These are phyloP conservation scores for Taiozyma sp. DNA, from an alignment of 1,139 yeast species.

Conservation along the genomic window DNA sequence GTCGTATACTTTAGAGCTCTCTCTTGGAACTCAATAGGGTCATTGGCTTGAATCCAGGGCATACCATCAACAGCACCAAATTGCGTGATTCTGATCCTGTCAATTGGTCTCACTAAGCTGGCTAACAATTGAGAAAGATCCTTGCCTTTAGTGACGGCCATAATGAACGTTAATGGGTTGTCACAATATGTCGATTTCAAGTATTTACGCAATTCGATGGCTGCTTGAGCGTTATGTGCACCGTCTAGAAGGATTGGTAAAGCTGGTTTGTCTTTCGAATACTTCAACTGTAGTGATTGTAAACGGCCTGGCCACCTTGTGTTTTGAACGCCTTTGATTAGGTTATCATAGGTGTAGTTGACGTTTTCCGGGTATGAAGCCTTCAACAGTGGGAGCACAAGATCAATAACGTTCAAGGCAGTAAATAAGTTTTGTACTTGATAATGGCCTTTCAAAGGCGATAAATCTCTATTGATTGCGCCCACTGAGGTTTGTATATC, in stretches of 20 bases:
- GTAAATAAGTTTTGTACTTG: slow-evolving; percentile 67
- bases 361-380: slow-evolving; percentile 15
- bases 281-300: slow-evolving; percentile 35
- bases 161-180: slow-evolving; percentile 49
- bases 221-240: slow-evolving; percentile 88
- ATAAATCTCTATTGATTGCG: slow-evolving; percentile 20
- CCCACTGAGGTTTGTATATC: slow-evolving; percentile 24
- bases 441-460: slow-evolving; percentile 68
- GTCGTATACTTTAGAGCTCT: slow-evolving; percentile 30
- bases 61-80: slow-evolving; percentile 75
- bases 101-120: slow-evolving; percentile 44
- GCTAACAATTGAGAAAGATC: slow-evolving; percentile 45
- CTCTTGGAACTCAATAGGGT: slow-evolving; percentile 33
- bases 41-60: slow-evolving; percentile 79
- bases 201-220: slow-evolving; percentile 53
- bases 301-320: slow-evolving; percentile 63
- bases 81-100: slow-evolving; percentile 52
- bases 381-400: slow-evolving; percentile 27
- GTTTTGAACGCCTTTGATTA: slow-evolving; percentile 44
- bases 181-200: slow-evolving; percentile 26
- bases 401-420: slow-evolving; percentile 54
- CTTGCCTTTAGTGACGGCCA: slow-evolving; percentile 78
- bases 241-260: slow-evolving; percentile 67
- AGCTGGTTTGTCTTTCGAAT: slow-evolving; percentile 13
- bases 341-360: slow-evolving; percentile 28